These are phyloP conservation scores for Cymbidium sinense DNA, from an alignment of 106 monocot genomes.

Conservation along the genomic window DNA sequence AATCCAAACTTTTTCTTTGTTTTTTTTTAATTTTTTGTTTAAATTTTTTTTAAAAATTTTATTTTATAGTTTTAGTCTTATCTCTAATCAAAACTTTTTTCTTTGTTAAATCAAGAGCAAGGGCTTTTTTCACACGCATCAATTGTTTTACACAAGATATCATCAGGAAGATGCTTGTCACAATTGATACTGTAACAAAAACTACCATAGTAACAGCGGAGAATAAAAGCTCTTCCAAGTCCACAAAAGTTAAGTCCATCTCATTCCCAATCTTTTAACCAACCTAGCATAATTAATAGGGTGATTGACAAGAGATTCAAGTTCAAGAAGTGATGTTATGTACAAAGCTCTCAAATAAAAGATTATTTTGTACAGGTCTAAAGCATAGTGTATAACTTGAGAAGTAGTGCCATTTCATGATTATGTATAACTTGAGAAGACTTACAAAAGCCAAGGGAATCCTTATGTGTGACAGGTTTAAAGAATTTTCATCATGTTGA, in stretches of 20 bases:
- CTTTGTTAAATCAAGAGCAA: slow-evolving; percentile 76
- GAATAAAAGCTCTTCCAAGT: slow-evolving; percentile 88
- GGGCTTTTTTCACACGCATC: slow-evolving; percentile 90
- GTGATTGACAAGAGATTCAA: slow-evolving; percentile 95
- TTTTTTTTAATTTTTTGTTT: too few species aligned
- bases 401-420: neutral
- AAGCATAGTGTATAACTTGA: too few species aligned
- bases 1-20: too few species aligned
- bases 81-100: slow-evolving; percentile 93
- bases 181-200: slow-evolving; percentile 94
- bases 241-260: slow-evolving; percentile 85
- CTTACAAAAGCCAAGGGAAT: slow-evolving; percentile 89
- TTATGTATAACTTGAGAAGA: neutral
- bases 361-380: neutral
- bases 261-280: slow-evolving; percentile 98
- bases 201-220: slow-evolving; percentile 98
- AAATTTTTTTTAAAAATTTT: too few species aligned
- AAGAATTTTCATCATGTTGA: slow-evolving; percentile 42
- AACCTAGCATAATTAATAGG: slow-evolving; percentile 94
- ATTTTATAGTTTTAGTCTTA: too few species aligned
- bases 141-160: slow-evolving; percentile 70
- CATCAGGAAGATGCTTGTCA: slow-evolving; percentile 85
- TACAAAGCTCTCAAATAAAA: neutral
- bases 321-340: slow-evolving; percentile 26
- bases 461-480: slow-evolving; percentile 67